These are phyloP conservation scores for Houttuynia cordata DNA, from an alignment of 164 flowering plant genomes.

Conservation along the genomic window DNA sequence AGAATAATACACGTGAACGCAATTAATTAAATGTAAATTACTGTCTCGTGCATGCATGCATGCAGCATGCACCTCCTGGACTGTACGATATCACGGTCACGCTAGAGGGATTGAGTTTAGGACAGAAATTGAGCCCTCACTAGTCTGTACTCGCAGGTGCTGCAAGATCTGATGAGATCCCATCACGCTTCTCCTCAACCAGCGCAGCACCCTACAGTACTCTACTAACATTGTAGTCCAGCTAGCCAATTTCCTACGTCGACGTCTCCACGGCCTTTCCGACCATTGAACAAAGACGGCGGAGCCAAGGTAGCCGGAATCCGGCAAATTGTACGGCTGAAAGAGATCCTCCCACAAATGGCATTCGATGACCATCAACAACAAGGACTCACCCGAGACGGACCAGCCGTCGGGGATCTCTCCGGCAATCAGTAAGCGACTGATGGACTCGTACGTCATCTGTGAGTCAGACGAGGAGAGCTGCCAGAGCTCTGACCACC, in stretches of 20 bases:
- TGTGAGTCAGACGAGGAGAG: slow-evolving; percentile 74
- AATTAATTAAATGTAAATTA: no score
- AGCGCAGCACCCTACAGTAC: neutral
- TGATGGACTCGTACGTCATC: slow-evolving; percentile 14
- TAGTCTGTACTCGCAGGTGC: neutral
- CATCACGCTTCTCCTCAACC: neutral
- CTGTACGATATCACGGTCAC: no score
- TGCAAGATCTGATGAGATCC: neutral
- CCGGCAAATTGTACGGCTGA: slow-evolving; percentile 69
- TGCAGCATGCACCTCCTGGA: no score
- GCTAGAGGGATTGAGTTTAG: no score
- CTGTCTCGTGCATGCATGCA: no score
- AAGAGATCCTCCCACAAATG: slow-evolving; percentile 65
- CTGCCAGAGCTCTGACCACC: slow-evolving; percentile 58
- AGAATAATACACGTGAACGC: no score
- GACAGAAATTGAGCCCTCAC: no score
- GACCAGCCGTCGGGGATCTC: slow-evolving; percentile 26
- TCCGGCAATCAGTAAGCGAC: slow-evolving; percentile 39
- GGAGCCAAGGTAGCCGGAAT: slow-evolving; percentile 43
- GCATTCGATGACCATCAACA: slow-evolving; percentile 47
- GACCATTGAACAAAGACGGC: slow-evolving; percentile 45
- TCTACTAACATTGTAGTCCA: no score
- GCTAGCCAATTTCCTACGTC: neutral
- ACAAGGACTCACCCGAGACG: slow-evolving; percentile 6
- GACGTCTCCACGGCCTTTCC: neutral